Evolutionary conservation across 2,329 filamentous ascomycete species (phyloP), one percentile per base, ranked within the genome.

Genomic region (Penicillium sclerotiorum): DNA sequence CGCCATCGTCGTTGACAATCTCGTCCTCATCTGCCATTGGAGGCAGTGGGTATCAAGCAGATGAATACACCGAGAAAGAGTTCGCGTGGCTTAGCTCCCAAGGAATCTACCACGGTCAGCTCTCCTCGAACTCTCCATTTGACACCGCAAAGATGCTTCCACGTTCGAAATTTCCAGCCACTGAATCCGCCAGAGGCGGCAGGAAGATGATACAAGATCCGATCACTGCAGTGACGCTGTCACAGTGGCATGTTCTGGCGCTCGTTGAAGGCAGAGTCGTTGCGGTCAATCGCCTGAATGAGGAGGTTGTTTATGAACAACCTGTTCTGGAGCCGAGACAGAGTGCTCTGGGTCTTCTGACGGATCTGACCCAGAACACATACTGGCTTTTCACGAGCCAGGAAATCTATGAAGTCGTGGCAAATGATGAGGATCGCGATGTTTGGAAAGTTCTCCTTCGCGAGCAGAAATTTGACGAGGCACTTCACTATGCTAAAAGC

Each of bases 381-480:
- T 96, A 93, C 67, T 99, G 95, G 94, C 80, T 99, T 2, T 95
- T 97, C 65, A 97, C 93, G 0, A 82, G 84, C 0, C 82, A 89
- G 49, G 91, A 95, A 63, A 96, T 99, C 43, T 96, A 91, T 60
- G 94, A 99, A 73, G 87, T 99, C 50, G 89, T 94, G 11, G 87
- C 93, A 11, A 87, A 86, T 37, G 90, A 97, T 48, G 94, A 99
- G 69, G 89, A 92, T 59, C 80, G 94, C 59, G 89, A 97, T 67
- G 84, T 97, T 13, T 99, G 94, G 94, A 90, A 90, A 66, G 90
- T 97, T 45, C 89, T 97, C 84, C 80, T 96, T 50, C 83, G 88
- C 62, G 82, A 87, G 58, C 88, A 95, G 62, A 86, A 94, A 60
- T 99, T 96, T 59, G 92, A 96, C 59, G 83, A 86, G 17, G 94